Evolutionary conservation across 1,284 basidiomycete genomes (phyloP).

Genomic region (Fomitopsis betulina): DNA sequence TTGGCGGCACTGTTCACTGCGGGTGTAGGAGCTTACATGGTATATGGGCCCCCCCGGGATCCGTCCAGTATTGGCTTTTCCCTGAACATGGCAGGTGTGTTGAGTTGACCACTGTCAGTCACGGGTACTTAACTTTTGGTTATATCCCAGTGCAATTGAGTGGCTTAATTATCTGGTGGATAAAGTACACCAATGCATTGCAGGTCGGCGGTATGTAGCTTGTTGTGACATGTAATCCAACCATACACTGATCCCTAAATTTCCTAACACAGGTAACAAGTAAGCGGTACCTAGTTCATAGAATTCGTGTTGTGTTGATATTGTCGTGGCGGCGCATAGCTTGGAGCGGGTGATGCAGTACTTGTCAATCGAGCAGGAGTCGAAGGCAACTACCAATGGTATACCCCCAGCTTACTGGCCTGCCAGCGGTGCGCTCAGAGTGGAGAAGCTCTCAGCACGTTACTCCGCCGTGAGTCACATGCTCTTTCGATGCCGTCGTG

Average conservation of each 20-base stretch:
- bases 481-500: no score
- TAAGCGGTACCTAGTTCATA: neutral
- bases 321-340: slow-evolving; percentile 6
- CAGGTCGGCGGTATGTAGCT: slow-evolving; percentile 50
- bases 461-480: slow-evolving; percentile 37
- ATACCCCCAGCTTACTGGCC: slow-evolving; percentile 79
- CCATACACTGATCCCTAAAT: neutral
- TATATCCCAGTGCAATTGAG: slow-evolving; percentile 34
- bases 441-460: slow-evolving; percentile 56
- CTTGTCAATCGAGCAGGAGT: slow-evolving; percentile 66
- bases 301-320: neutral
- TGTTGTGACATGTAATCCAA: neutral
- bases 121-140: neutral
- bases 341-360: slow-evolving; percentile 51
- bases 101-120: neutral
- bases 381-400: slow-evolving; percentile 40
- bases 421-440: slow-evolving; percentile 59
- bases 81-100: slow-evolving; percentile 40
- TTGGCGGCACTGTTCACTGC: slow-evolving; percentile 48
- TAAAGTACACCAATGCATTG: slow-evolving; percentile 50
- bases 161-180: slow-evolving; percentile 48
- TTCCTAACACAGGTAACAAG: neutral
- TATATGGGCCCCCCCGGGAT: slow-evolving; percentile 32
- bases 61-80: slow-evolving; percentile 43
- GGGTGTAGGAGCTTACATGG: slow-evolving; percentile 44